Evolutionary conservation across 192 early-diverging fungal genomes (phyloP).

Genomic region (Podochytrium sp.): DNA sequence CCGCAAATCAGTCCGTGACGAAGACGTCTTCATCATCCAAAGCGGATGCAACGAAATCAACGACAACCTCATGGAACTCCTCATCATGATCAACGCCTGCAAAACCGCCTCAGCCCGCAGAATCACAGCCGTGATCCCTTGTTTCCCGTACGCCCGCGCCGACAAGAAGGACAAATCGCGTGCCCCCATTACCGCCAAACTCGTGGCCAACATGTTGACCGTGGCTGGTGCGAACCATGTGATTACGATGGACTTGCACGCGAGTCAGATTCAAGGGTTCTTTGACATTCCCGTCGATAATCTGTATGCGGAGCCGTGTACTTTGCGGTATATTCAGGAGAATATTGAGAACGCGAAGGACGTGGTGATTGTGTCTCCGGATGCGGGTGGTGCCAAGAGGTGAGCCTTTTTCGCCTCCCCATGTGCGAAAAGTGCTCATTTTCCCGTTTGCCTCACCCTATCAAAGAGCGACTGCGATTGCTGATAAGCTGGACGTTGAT

Average conservation of each 20-base stretch:
- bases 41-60: constrained; percentile 95
- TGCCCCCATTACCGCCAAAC: constrained; percentile 89
- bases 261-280: constrained; percentile 94
- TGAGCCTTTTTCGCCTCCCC: constrained; percentile 33
- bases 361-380: constrained; percentile 90
- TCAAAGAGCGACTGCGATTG: constrained; percentile 86
- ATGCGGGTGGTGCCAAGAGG: constrained; percentile 98
- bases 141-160: constrained; percentile 90
- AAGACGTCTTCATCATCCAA: constrained; percentile 98
- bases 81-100: constrained; percentile 98
- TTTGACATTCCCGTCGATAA: constrained; percentile 98
- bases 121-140: constrained; percentile 96
- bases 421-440: not conserved
- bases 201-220: constrained; percentile 96
- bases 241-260: constrained; percentile 98
- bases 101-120: constrained; percentile 83
- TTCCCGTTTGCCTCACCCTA: constrained; percentile 4
- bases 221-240: constrained; percentile 94
- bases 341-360: constrained; percentile 82
- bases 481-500: constrained; percentile 88
- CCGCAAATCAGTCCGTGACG: constrained; percentile 75
- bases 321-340: constrained; percentile 86
- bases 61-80: constrained; percentile 96
- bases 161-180: constrained; percentile 95
- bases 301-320: constrained; percentile 92